Evolutionary conservation across 768 basidiomycete species (phyloP), one percentile per base, ranked within the genome.

Genomic region (Suillus spraguei): DNA sequence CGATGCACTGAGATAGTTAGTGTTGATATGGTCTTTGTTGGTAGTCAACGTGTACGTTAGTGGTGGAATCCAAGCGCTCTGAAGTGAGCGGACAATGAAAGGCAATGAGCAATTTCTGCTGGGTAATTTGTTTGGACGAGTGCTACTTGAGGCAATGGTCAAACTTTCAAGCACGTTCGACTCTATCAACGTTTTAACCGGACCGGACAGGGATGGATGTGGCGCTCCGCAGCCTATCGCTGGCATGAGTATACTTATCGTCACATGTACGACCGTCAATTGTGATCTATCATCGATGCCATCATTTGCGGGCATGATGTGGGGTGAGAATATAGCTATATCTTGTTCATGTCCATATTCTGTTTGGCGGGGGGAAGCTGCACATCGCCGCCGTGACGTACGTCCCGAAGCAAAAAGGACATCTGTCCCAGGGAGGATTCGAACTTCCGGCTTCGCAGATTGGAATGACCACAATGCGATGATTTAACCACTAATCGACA

Each of bases 401-500:
- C 4, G 28, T 20, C 7, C 2, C 8, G 44, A 14, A 53, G 11
- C n/a, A 63, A 64, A 44, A 63, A 65, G 1, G 3, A 35, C 3
- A 16, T 13, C 1, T 73, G 71, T 70, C 71, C 71, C 68, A 67
- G 69, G 69, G 65, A 70, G 77, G 78, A 79, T 70, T 79, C 78
- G 78, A 79, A 77, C 78, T 66, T 73, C 70, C 75, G 78, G 71
- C 76, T 75, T 75, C 77, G 74, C 78, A 73, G 77, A 67, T 68
- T 69, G 68, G 64, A 1, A 38, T 41, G 7, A 35, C 78, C 78
- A 79, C 78, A 77, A 79, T 74, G 75, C 75, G 75, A 77, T 74
- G 77, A 78, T 78, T 76, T 78, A 77, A 78, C 77, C 77, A 79
- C 78, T 78, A 77, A 78, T 78, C 77, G 76, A 78, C 76, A 74